A percentile compares a stretch with the other conserved stretches of the same genome.
Conservation (phyloP, 257 asterid species). For the Nicotiana undulata region DNA sequence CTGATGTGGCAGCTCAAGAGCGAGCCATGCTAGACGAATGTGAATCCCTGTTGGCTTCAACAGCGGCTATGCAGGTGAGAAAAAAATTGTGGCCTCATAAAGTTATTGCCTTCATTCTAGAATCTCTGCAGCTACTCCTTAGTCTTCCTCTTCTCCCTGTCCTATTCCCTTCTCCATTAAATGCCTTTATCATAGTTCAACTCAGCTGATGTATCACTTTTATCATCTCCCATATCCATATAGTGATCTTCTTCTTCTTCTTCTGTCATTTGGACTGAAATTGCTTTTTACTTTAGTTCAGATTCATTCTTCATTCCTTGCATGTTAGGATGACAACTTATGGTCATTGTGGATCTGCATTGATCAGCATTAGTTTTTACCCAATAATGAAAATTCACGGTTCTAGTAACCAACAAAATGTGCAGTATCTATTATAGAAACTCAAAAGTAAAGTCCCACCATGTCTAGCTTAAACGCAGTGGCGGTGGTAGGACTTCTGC, state of each 20-base stretch:
- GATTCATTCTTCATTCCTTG: background rate
- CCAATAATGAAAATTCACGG: background rate
- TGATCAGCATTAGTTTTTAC: background rate
- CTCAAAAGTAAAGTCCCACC: background rate
- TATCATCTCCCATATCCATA: background rate
- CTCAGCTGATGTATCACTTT: background rate
- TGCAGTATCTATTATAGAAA: background rate
- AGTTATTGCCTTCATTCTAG: background rate
- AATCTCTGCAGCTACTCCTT: background rate
- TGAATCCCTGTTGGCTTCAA: conserved; percentile 51
- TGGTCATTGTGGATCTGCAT: background rate
- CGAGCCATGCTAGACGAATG: conserved; percentile 77
- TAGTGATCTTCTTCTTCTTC: background rate
- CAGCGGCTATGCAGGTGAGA: conserved; percentile 66
- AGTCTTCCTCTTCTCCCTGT: background rate
- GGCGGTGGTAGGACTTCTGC: no score
- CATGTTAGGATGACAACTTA: background rate
- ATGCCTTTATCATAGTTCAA: background rate
- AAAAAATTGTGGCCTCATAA: background rate
- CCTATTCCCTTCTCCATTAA: background rate
- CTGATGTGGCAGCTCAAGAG: conserved; percentile 69
- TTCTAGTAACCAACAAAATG: background rate
- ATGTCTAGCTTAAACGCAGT: background rate
- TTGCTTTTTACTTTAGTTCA: background rate
- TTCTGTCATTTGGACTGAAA: background rate